Evolutionary conservation across 2,329 filamentous ascomycete genomes (phyloP).

Genomic region (Aureobasidium zeae): DNA sequence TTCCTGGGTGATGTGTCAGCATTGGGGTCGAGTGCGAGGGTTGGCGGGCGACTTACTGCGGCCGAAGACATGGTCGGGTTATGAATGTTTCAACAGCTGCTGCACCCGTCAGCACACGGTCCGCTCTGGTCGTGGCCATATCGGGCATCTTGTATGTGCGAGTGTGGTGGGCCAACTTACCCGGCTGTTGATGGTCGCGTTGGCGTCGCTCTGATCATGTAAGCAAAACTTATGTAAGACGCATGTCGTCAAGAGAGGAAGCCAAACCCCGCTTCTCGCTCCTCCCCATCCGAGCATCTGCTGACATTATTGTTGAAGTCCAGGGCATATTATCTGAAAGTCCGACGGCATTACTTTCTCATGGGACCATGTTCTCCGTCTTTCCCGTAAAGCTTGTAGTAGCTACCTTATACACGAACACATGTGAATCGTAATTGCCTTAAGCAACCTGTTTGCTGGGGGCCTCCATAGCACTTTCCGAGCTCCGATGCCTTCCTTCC

Average conservation of each 20-base stretch:
- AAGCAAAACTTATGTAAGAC: constrained; percentile 15
- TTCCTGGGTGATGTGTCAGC: constrained; percentile 17
- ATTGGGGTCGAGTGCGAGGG: background rate
- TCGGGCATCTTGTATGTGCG: constrained; percentile 1
- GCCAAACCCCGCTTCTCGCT: background rate
- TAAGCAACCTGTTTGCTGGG: no score
- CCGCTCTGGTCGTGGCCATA: background rate
- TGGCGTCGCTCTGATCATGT: constrained; percentile 10
- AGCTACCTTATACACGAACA: no score
- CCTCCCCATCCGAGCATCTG: background rate
- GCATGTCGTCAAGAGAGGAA: background rate
- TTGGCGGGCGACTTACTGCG: background rate
- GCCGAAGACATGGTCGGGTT: constrained; percentile 14
- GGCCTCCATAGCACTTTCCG: no score
- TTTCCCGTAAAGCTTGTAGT: no score
- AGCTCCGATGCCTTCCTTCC: no score
- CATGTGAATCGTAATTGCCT: no score
- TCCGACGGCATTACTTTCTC: no score
- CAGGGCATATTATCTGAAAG: no score
- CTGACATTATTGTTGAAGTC: no score
- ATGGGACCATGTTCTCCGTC: no score
- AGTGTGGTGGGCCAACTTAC: constrained; percentile 3
- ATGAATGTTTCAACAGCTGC: background rate
- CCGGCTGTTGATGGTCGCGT: constrained; percentile 9
- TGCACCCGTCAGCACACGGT: background rate